Conservation (phyloP, 78 protist species). For the Dictyostelium intermedium region DNA sequence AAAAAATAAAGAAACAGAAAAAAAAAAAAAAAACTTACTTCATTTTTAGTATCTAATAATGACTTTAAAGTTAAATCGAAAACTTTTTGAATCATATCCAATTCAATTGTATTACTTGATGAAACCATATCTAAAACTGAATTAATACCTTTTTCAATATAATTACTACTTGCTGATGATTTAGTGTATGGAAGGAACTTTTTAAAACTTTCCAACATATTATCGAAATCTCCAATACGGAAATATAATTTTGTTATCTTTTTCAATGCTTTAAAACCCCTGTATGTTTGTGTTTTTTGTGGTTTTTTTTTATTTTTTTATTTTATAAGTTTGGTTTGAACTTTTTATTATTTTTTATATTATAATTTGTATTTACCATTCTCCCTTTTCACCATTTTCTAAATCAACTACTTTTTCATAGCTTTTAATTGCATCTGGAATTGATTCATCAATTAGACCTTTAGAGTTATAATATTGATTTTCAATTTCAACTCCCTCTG, state of each 20-base stretch:
- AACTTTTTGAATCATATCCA: conserved; percentile 62
- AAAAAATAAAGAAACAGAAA: background rate
- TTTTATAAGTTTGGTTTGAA: background rate
- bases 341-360: background rate
- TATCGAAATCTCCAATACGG: conserved; percentile 34
- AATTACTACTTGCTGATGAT: conserved; percentile 77
- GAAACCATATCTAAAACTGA: conserved; percentile 77
- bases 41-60: conserved; percentile 71
- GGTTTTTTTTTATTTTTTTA: background rate
- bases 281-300: background rate
- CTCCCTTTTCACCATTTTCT: conserved; percentile 80
- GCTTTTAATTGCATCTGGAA: conserved; percentile 67
- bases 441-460: conserved; percentile 78
- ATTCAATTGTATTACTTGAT: conserved; percentile 26
- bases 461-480: conserved; percentile 85
- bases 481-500: conserved; percentile 76
- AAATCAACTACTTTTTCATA: conserved; percentile 79
- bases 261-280: conserved; percentile 88
- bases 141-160: conserved; percentile 80
- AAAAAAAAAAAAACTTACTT: conserved; percentile 19
- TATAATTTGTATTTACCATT: conserved; percentile 51
- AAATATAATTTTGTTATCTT: conserved; percentile 74
- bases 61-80: conserved; percentile 73
- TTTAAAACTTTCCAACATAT: conserved; percentile 51
- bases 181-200: conserved; percentile 77